A percentile compares a stretch with the other conserved stretches of the same genome.
phyloP scores from a whole-genome alignment of 2,329 filamentous ascomycete species.

The Penicillium sp. region DNA sequence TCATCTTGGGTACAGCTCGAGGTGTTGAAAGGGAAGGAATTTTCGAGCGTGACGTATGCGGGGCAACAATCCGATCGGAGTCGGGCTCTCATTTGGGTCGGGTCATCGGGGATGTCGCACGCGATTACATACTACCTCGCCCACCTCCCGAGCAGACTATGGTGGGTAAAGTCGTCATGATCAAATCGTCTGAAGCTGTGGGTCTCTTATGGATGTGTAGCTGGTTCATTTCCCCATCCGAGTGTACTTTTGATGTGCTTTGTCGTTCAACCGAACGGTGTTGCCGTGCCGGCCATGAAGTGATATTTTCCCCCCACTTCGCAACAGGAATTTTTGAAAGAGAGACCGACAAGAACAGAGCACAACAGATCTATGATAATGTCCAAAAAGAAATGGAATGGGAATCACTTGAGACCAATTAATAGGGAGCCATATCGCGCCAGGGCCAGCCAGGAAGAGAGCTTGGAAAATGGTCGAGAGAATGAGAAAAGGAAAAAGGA shows the following conservation, averaged over 20 bases:
- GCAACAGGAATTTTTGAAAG: slow-evolving; percentile 13
- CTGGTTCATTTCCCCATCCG: no score
- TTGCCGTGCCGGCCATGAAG: no score
- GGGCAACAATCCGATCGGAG: slow-evolving; percentile 23
- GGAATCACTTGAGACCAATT: slow-evolving; percentile 9
- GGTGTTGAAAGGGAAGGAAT: slow-evolving; percentile 15
- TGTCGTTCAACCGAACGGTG: no score
- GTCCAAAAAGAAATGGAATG: slow-evolving; percentile 6
- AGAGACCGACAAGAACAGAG: slow-evolving; percentile 14
- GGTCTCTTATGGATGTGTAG: no score
- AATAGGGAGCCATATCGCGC: slow-evolving; percentile 28
- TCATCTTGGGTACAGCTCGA: slow-evolving; percentile 39
- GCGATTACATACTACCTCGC: neutral
- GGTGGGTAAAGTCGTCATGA: no score
- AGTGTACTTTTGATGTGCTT: no score
- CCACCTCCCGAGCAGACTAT: no score
- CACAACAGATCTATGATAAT: slow-evolving; percentile 21
- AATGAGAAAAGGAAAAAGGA: slow-evolving; percentile 14
- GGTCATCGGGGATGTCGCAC: neutral
- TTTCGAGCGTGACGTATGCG: slow-evolving; percentile 36
- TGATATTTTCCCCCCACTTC: neutral
- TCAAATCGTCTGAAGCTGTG: no score
- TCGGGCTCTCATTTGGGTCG: slow-evolving; percentile 12
- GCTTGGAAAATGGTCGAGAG: slow-evolving; percentile 1
- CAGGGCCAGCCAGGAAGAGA: slow-evolving; percentile 33